Base-by-base conservation (phyloP, 1,139 yeast genomes). In the Suhomyces taliae region DNA sequence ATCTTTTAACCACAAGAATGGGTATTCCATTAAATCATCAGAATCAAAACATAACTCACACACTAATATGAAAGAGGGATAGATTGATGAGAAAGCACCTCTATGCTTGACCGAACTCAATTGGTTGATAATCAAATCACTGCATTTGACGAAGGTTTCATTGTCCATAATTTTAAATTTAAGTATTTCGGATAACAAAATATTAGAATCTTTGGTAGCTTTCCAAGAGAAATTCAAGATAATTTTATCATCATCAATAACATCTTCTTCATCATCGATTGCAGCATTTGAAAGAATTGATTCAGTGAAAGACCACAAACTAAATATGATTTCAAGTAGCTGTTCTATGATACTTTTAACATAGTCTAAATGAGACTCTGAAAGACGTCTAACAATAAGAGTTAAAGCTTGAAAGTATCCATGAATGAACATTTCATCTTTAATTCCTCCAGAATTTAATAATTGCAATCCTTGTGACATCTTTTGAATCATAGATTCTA, bases 41-140 rank as follows among this genome's bases (percentile, higher is more conserved):
- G 60, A 53, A 6, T 54, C 39, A 26, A 67, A 65, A 59, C 90
- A 82, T 24, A 80, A 65, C 12, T 67, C 58, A 55, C 95, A 86
- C 49, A 85, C 77, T 7, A 82, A 72, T 12, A 83, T 75, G 55
- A 87, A 88, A 0, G 93, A 80, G 1, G 97, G 96, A 53, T 87
- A 84, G 0, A 90, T 85, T 0, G 97, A 83, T 4, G 95, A 85
- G 53, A 91, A 87, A 0, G 97, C 96, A 34, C 98, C 98, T 51
- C 95, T 78, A 58, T 93, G 98, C 44, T 90, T 82, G 7, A 90
- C 86, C 0, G 81, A 74, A 3, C 89, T 78, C 39, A 91, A 67
- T 61, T 91, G 96, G 10, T 73, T 78, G 48, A 85, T 74, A 7
- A 88, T 66, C 10, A 86, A 58, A 1, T 78, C 74, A 34, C 67